phyloP scores from a whole-genome alignment of 371 early-diverging fungal genomes.

The Mortierella sp. region DNA sequence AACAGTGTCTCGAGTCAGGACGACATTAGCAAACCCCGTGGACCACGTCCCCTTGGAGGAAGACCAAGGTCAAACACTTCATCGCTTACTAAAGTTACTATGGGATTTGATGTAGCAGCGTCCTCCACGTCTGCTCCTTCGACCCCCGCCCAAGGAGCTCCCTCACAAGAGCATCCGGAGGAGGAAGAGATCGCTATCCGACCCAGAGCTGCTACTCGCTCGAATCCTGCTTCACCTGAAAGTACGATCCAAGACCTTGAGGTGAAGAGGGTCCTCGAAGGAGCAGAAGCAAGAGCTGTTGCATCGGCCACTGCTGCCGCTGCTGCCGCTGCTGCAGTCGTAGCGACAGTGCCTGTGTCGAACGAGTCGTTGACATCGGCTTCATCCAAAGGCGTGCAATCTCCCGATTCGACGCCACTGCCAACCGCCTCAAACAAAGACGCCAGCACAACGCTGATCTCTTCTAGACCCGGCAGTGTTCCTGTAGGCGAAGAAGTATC shows the following conservation, averaged over 20 bases:
- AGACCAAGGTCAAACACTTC: slow-evolving; percentile 40
- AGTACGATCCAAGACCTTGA: slow-evolving; percentile 51
- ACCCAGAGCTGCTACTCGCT: slow-evolving; percentile 1
- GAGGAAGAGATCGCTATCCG: slow-evolving; percentile 15
- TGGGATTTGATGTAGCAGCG: slow-evolving; percentile 30
- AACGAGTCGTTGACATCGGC: too few relatives aligned
- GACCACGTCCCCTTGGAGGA: slow-evolving; percentile 44
- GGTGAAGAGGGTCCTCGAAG: slow-evolving; percentile 51
- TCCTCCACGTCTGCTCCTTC: not conserved
- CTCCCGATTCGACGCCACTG: slow-evolving; percentile 36
- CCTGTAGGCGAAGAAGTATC: slow-evolving; percentile 1
- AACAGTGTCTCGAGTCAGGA: slow-evolving; percentile 32
- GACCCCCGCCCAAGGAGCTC: not conserved
- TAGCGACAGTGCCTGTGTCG: not conserved
- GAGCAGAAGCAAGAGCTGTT: slow-evolving; percentile 35
- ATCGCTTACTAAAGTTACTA: slow-evolving; percentile 26
- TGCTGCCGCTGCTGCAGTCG: not conserved
- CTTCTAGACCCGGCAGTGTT: not conserved
- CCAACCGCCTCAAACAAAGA: slow-evolving; percentile 12
- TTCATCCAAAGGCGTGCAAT: not conserved
- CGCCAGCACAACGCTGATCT: not conserved
- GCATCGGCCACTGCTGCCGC: slow-evolving; percentile 1
- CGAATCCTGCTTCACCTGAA: slow-evolving; percentile 31
- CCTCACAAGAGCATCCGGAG: not conserved
- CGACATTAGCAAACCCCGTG: slow-evolving; percentile 44